Evolutionary conservation across 1,139 yeast species (phyloP).

Genomic region (Yamadazyma kanchanaburiensis): DNA sequence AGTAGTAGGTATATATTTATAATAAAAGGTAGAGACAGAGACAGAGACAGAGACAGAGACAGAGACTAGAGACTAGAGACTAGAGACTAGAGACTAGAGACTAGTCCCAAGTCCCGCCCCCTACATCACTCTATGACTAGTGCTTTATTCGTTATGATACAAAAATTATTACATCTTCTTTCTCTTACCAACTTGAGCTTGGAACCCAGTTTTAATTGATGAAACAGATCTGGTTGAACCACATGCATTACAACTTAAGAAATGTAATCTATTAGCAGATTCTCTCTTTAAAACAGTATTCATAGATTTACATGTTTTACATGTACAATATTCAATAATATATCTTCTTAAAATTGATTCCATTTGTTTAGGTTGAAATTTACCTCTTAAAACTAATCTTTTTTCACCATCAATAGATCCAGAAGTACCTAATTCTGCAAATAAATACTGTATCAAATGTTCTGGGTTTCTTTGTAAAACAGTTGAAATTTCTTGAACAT

Average conservation of each 20-base stretch:
- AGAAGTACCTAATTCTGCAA: slow-evolving; percentile 98
- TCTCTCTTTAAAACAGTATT: slow-evolving; percentile 95
- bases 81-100: too few species aligned
- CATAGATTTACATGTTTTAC: slow-evolving; percentile 98
- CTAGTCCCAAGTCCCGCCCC: too few species aligned
- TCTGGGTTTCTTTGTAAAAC: slow-evolving; percentile 96
- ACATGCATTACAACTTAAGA: slow-evolving; percentile 96
- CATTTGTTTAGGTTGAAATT: slow-evolving; percentile 96
- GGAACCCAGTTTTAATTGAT: slow-evolving; percentile 99
- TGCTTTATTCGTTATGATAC: slow-evolving; percentile 12
- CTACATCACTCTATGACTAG: too few species aligned
- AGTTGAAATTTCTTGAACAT: slow-evolving; percentile 90
- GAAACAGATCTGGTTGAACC: slow-evolving; percentile 97
- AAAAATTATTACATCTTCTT: slow-evolving; percentile 41
- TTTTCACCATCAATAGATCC: slow-evolving; percentile 98
- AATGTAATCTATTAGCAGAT: slow-evolving; percentile 92
- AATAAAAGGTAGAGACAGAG: too few species aligned
- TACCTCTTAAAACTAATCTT: slow-evolving; percentile 95
- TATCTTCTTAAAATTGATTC: slow-evolving; percentile 95
- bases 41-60: too few species aligned
- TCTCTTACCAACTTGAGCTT: slow-evolving; percentile 86
- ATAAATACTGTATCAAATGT: slow-evolving; percentile 92
- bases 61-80: too few species aligned
- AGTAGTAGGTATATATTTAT: too few species aligned
- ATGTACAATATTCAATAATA: slow-evolving; percentile 94